These are phyloP conservation scores for Dictyostelium capitatum DNA, from an alignment of 78 protist species.

Conservation along the genomic window DNA sequence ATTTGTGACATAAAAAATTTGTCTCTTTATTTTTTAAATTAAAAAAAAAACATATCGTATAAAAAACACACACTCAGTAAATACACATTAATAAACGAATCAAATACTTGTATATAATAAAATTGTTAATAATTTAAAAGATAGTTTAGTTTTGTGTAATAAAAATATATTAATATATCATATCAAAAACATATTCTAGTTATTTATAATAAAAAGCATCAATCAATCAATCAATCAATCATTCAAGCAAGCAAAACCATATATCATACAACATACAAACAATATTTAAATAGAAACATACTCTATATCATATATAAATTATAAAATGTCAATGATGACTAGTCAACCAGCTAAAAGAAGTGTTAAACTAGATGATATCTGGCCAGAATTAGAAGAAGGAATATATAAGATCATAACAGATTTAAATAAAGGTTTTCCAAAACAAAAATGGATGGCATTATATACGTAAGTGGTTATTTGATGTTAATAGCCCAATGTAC, in stretches of 20 bases:
- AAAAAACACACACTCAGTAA: too few relatives aligned
- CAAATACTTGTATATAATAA: too few relatives aligned
- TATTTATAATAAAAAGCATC: not conserved
- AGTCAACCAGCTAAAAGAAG: constrained; percentile 27
- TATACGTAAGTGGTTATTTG: constrained; percentile 79
- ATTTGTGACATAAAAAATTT: too few relatives aligned
- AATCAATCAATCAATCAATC: not conserved
- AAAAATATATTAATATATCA: too few relatives aligned
- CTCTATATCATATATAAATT: not conserved
- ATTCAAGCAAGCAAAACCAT: too few relatives aligned
- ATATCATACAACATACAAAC: not conserved
- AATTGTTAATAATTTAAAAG: too few relatives aligned
- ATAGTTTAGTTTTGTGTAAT: too few relatives aligned
- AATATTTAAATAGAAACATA: not conserved
- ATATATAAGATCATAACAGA: constrained; percentile 68
- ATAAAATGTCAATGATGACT: constrained; percentile 7
- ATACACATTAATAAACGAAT: too few relatives aligned
- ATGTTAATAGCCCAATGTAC: too few relatives aligned
- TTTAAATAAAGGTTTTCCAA: constrained; percentile 59
- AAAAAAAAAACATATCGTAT: too few relatives aligned
- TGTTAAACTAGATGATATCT: constrained; percentile 81
- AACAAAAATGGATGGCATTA: constrained; percentile 80
- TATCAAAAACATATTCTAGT: too few relatives aligned
- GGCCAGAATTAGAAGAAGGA: constrained; percentile 85
- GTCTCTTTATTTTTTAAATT: not conserved